Conservation (phyloP, 192 early-diverging fungal species). For the Backusella luteola region DNA sequence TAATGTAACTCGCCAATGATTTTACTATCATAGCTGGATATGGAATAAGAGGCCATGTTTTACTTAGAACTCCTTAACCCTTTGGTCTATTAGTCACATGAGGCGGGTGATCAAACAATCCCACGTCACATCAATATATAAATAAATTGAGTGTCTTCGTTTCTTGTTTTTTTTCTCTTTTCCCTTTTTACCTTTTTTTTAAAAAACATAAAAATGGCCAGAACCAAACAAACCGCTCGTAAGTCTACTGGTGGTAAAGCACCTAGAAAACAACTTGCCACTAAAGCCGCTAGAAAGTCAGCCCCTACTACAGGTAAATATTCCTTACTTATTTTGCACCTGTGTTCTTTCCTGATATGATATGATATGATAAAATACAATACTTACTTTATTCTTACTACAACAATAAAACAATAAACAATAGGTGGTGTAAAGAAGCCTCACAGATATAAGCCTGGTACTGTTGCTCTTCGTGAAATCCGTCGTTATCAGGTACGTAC, state of each 20-base stretch:
- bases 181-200: not conserved
- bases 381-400: slow-evolving; percentile 8
- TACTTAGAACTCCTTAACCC: not conserved
- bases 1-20: not conserved
- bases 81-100: slow-evolving; percentile 6
- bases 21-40: not conserved
- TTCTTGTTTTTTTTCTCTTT: not conserved
- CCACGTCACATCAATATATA: not conserved
- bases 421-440: slow-evolving; percentile 89
- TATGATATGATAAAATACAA: not conserved
- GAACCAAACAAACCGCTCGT: slow-evolving; percentile 92
- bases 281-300: slow-evolving; percentile 96
- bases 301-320: slow-evolving; percentile 71
- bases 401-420: not conserved
- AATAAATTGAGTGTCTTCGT: not conserved
- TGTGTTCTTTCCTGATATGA: not conserved
- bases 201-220: slow-evolving; percentile 41
- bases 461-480: slow-evolving; percentile 90
- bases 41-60: not conserved
- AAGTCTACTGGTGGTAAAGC: slow-evolving; percentile 99
- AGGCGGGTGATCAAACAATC: slow-evolving; percentile 3
- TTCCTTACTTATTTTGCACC: not conserved
- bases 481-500: slow-evolving; percentile 74
- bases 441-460: slow-evolving; percentile 86
- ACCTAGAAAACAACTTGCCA: slow-evolving; percentile 94